phyloP scores from a whole-genome alignment of 441 rosid species.

The Adansonia rubrostipa region DNA sequence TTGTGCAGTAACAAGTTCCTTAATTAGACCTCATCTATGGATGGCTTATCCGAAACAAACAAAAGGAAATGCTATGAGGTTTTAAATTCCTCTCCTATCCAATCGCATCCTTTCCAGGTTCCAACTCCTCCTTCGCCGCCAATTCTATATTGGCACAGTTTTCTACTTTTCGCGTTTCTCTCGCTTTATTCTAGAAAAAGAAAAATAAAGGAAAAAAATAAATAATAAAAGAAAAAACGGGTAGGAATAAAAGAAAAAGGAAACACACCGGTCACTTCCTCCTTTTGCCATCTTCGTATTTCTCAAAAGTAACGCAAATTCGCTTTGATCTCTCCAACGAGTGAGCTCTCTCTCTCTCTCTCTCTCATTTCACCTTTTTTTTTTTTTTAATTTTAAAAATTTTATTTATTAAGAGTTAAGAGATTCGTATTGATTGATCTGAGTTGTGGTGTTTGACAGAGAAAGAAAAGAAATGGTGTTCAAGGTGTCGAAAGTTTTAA shows the following conservation, averaged over 20 bases:
- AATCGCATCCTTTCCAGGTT: not conserved
- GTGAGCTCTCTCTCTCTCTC: constrained; percentile 13
- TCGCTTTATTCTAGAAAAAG: too few relatives aligned
- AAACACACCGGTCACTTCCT: not conserved
- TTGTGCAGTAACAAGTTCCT: not conserved
- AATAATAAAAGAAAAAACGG: too few relatives aligned
- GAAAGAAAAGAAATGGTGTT: constrained; percentile 39
- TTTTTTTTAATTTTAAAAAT: not conserved
- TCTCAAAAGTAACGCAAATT: constrained; percentile 12
- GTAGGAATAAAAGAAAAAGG: not conserved
- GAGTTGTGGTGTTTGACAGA: constrained; percentile 6
- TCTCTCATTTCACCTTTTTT: too few relatives aligned
- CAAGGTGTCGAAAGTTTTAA: constrained; percentile 57
- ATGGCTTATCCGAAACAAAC: not conserved
- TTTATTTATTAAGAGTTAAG: not conserved
- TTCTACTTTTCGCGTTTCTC: too few relatives aligned
- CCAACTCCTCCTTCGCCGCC: too few relatives aligned
- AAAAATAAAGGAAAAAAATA: too few relatives aligned
- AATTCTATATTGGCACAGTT: too few relatives aligned
- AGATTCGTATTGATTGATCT: constrained; percentile 17
- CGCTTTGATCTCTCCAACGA: constrained; percentile 18
- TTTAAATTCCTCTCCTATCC: not conserved
- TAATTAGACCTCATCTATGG: not conserved
- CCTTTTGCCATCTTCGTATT: not conserved
- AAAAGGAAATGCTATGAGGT: not conserved